Base-by-base conservation (phyloP, 2,329 filamentous ascomycete species). In the Microdochium trichocladiopsis region DNA sequence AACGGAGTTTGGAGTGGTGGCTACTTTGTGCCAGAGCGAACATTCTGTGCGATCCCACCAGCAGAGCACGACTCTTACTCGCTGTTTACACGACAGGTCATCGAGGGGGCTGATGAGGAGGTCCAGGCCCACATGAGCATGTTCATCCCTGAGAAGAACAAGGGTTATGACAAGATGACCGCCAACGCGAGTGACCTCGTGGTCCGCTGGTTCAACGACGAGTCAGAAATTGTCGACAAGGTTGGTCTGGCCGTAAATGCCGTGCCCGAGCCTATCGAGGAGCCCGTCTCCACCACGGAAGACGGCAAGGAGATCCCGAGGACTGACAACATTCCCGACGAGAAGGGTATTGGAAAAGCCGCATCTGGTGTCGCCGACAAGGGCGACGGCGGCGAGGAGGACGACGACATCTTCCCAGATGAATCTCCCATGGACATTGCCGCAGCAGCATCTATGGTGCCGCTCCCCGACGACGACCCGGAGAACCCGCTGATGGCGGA, bases 41-140 rank as follows among this genome's bases (percentile, higher is more conserved):
- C 90, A 0, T 95, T 95, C 61, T 93, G 88, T 63, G 86, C 87
- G 3, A 69, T 92, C 23, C 86, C 84, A 0, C 69, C 75, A 16
- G 73, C 75, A 22, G 74, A 75, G 3, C 70, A 78, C 50, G 56
- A 61, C 9, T 72, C 70, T 0, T 64, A 65, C 47, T 51, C 60
- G 1, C 57, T 79, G 14, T 80, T 79, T 52, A 75, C 77, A 33
- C 75, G 80, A 16, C 66, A 69, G 37, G 77, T 86, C 28, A 87
- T 94, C 62, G 78, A 82, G 47, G 80, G 79, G 48, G 82, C 79
- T 1, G 72, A 73, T 2, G 87, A 90, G 57, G 90, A 95, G 69
- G 80, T 89, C 1, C 78, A 79, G 53, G 88, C 88, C 1, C 90
- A 94, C 61, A 78, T 83, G 65, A 77, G 71, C 59, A 72, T 89